These are phyloP conservation scores for apple (Malus domestica) DNA, from an alignment of 306 rosid genomes.

Conservation along the genomic window ASM211411v1 NC_041802.1:32321001-32321500, in stretches of 20 bases:
- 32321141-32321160: background rate
- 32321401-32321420: constrained; percentile 92
- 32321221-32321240: background rate
- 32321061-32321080: constrained; percentile 99
- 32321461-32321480: constrained; percentile 62
- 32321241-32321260: background rate
- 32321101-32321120: constrained; percentile 38
- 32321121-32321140: background rate
- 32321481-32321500: constrained; percentile 87
- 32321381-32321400: constrained; percentile 95
- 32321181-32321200: background rate
- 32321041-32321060: constrained; percentile 72
- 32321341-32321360: constrained; percentile 20
- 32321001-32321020: constrained; percentile 54
- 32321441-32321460: constrained; percentile 77
- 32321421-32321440: constrained; percentile 92
- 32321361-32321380: constrained; percentile 86
- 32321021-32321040: constrained; percentile 67
- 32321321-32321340: background rate
- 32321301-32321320: background rate
- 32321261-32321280: background rate
- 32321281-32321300: background rate
- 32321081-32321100: constrained; percentile 73
- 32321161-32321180: background rate
- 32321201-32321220: background rate